These are phyloP conservation scores for Agapanthus africanus DNA, from an alignment of 106 monocot genomes.

Conservation along the genomic window DNA sequence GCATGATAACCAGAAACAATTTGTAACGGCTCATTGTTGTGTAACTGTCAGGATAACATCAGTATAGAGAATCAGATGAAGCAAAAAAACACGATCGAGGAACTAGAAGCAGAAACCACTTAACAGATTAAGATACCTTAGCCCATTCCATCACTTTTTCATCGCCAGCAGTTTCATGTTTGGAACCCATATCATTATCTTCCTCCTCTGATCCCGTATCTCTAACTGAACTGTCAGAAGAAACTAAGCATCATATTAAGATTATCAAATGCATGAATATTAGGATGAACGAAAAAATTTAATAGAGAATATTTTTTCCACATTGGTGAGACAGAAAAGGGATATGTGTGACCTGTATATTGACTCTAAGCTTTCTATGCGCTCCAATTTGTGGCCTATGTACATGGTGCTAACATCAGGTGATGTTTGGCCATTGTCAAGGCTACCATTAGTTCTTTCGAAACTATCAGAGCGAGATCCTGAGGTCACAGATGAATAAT, in stretches of 20 bases:
- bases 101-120: not conserved
- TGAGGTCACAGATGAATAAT: conserved; percentile 65
- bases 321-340: too few species aligned
- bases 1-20: conserved; percentile 87
- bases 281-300: not conserved
- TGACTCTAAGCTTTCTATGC: conserved; percentile 72
- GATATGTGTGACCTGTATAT: conserved; percentile 49
- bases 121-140: conserved; percentile 43
- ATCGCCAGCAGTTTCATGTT: conserved; percentile 58
- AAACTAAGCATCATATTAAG: conserved; percentile 22
- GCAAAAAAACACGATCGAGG: not conserved
- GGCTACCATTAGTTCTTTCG: conserved; percentile 49
- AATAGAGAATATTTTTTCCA: too few species aligned
- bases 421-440: conserved; percentile 63
- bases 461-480: conserved; percentile 78
- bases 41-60: conserved; percentile 32
- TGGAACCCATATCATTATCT: conserved; percentile 53
- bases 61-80: not conserved
- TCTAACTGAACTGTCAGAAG: conserved; percentile 91
- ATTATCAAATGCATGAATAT: not conserved
- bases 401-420: conserved; percentile 32
- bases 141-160: conserved; percentile 94
- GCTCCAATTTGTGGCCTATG: conserved; percentile 25
- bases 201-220: conserved; percentile 67
- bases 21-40: conserved; percentile 79